Evolutionary conservation across 495 filamentous ascomycete genomes (phyloP).

Genomic region (Rhypophila decipiens): DNA sequence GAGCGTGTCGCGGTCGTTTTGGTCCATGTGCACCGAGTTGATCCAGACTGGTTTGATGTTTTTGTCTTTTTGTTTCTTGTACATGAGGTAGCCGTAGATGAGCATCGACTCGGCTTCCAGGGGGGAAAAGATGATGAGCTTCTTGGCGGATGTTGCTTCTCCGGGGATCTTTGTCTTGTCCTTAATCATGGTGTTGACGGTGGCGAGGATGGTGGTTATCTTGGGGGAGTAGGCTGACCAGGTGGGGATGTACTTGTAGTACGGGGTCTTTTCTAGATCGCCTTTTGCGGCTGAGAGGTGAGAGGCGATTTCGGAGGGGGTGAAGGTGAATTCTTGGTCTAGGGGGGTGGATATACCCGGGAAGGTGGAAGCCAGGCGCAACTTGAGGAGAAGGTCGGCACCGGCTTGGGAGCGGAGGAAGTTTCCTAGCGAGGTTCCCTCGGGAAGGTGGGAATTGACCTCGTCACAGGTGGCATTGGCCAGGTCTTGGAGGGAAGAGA

Average conservation of each 20-base stretch:
- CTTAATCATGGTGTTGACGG: conserved; percentile 5
- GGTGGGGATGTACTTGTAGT: conserved; percentile 7
- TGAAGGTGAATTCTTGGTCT: conserved; percentile 11
- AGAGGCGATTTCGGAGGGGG: conserved; percentile 1
- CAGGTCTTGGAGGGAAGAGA: background rate
- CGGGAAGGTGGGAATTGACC: background rate
- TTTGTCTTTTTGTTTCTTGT: background rate
- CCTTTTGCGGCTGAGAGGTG: conserved; percentile 2
- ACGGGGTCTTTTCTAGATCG: conserved; percentile 7
- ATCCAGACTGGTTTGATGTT: conserved; percentile 9
- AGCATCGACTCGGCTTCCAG: conserved; percentile 17
- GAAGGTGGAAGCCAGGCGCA: conserved; percentile 20
- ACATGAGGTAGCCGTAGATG: conserved; percentile 10
- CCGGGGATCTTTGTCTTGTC: conserved; percentile 9
- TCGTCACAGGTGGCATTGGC: background rate
- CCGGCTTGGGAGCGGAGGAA: conserved; percentile 8
- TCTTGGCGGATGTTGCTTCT: conserved; percentile 10
- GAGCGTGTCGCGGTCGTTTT: background rate
- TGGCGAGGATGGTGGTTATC: conserved; percentile 8
- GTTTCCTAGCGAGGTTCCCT: background rate
- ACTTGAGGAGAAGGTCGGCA: conserved; percentile 9
- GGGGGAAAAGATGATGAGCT: conserved; percentile 18
- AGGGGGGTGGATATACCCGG: conserved; percentile 7
- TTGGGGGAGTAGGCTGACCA: conserved; percentile 16
- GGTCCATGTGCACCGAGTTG: background rate